These are phyloP conservation scores for Crocinoboletus sp. DNA, from an alignment of 1,284 basidiomycete genomes.

Conservation along the genomic window DNA sequence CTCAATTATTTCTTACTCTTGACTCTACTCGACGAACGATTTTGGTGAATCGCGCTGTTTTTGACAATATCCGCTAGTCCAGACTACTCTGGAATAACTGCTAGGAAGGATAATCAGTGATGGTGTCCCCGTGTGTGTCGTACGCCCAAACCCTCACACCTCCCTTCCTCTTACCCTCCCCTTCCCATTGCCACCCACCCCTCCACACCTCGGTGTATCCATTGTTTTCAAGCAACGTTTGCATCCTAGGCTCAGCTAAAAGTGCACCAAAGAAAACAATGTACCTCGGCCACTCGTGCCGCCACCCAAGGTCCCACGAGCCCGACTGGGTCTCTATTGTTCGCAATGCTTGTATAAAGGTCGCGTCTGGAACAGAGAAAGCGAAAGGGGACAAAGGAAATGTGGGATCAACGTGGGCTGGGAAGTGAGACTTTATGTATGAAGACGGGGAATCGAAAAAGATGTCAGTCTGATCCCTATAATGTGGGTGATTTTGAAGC, in stretches of 20 bases:
- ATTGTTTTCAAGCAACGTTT: conserved; percentile 43
- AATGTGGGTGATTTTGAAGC: conserved; percentile 47
- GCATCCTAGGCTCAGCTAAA: conserved; percentile 49
- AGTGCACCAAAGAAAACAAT: conserved; percentile 78
- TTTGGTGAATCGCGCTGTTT: neutral
- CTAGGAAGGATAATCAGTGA: neutral
- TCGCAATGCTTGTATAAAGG: conserved; percentile 21
- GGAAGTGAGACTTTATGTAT: conserved; percentile 69
- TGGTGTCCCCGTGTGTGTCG: neutral
- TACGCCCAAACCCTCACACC: conserved; percentile 67
- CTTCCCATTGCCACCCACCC: conserved; percentile 76
- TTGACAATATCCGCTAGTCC: neutral
- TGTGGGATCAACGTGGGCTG: conserved; percentile 49
- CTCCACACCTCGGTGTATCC: conserved; percentile 70
- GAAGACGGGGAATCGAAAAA: conserved; percentile 74
- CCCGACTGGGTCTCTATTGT: conserved; percentile 17
- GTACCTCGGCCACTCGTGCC: conserved; percentile 77
- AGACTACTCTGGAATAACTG: neutral
- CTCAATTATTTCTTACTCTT: conserved; percentile 1
- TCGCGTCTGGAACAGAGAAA: conserved; percentile 48
- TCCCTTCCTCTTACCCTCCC: conserved; percentile 72
- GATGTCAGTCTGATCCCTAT: conserved; percentile 79
- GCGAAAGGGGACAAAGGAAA: conserved; percentile 68
- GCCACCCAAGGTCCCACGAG: conserved; percentile 43
- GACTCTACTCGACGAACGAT: neutral